Evolutionary conservation across 768 basidiomycete species (phyloP).

Genomic region (Lactarius sanguifluus): DNA sequence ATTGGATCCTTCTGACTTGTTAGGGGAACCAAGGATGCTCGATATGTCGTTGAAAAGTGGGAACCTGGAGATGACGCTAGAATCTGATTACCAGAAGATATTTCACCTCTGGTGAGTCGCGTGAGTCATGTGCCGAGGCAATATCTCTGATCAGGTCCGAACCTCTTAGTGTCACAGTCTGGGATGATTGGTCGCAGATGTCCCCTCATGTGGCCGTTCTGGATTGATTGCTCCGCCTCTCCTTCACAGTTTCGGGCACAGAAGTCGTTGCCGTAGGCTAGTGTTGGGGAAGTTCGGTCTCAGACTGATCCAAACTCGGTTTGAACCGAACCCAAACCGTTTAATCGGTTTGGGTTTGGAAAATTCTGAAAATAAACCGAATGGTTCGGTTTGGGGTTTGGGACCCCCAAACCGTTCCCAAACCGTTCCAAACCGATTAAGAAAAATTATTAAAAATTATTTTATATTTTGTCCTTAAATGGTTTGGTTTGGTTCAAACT

Average conservation of each 20-base stretch:
- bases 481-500: too few species aligned
- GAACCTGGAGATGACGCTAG: constrained; percentile 59
- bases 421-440: too few species aligned
- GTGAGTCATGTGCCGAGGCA: neutral
- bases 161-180: constrained; percentile 70
- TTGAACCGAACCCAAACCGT: too few species aligned
- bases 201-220: constrained; percentile 41
- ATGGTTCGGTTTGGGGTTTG: too few species aligned
- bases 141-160: constrained; percentile 57
- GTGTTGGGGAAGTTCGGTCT: too few species aligned
- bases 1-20: constrained; percentile 32
- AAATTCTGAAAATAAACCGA: too few species aligned
- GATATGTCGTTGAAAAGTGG: constrained; percentile 77
- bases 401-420: too few species aligned
- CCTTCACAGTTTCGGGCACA: constrained; percentile 73
- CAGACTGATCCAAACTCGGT: too few species aligned
- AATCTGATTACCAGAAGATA: constrained; percentile 75
- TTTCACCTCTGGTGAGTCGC: constrained; percentile 68
- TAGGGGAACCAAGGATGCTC: constrained; percentile 51
- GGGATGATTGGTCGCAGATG: constrained; percentile 76
- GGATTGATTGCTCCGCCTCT: constrained; percentile 60
- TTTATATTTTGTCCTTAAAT: too few species aligned
- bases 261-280: constrained; percentile 64
- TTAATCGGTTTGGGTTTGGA: too few species aligned
- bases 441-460: too few species aligned